Base-by-base conservation (phyloP, 2,329 filamentous ascomycete species). In the Daldinia sp. region DNA sequence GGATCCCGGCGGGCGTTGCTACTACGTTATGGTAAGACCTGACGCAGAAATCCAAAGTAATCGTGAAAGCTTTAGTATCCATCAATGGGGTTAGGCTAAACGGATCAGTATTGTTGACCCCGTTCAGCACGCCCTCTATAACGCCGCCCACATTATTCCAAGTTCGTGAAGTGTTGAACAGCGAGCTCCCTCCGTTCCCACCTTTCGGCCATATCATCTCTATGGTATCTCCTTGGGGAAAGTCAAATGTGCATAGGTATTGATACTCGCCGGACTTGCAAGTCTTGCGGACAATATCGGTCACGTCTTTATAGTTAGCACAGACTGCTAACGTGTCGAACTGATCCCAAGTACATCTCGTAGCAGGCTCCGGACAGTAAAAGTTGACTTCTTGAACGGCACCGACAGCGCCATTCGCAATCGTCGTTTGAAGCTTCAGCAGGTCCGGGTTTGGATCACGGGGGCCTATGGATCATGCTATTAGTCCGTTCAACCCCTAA, bases 11-110 rank as follows among this genome's bases (percentile, higher is more conserved):
- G 10, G 6, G 46, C 6, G 46, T 28, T 28, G 46, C 46, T 5
- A 50, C 23, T 1, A 50, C 26, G 13, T 2, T 4, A 23, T n/a
- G 23, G 23, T 50, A 50, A 4, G 46, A 28, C 26, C 13, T n/a
- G 46, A 50, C 46, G 23, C 46, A 50, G 23, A 28, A 50, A 30
- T 50, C 23, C 13, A 50, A 30, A 23, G 23, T 50, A n/a, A 50
- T 50, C 6, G 13, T 50, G 6, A 50, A 50, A 5, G 46, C 46
- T n/a, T 48, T 18, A 6, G 18, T 2, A 26, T 28, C 10, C 44
- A 4, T 48, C 1, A 48, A 26, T 15, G 20, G 10, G 44, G 7
- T 7, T 4, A 0, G 3, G 15, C 12, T 6, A 12, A 0, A 6
- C 13, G 3, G 23, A n/a, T 48, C 6, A 2, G 46, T 50, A 9